Evolutionary conservation across 495 filamentous ascomycete genomes (phyloP).

Genomic region (Aeminium ludgeri): DNA sequence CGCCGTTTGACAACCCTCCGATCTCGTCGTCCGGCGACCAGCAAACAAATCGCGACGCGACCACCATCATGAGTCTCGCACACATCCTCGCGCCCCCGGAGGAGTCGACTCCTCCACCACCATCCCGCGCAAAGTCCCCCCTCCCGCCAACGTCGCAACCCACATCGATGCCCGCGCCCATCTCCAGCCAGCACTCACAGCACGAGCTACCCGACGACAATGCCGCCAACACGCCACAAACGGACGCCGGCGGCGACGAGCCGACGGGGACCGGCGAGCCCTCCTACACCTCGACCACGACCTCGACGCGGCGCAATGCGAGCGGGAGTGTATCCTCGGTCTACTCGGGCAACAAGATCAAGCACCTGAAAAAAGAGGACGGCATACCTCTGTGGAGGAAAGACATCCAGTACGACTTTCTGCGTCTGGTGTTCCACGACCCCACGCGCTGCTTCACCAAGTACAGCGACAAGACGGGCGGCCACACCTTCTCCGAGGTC

Average conservation of each 20-base stretch:
- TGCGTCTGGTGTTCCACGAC: constrained; percentile 81
- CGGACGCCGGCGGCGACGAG: constrained; percentile 27
- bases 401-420: constrained; percentile 94
- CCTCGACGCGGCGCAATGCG: constrained; percentile 46
- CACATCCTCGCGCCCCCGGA: too few relatives aligned
- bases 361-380: constrained; percentile 94
- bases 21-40: too few relatives aligned
- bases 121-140: too few relatives aligned
- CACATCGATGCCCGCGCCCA: too few relatives aligned
- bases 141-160: too few relatives aligned
- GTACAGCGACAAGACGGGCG: constrained; percentile 49
- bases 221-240: constrained; percentile 27
- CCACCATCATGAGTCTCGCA: too few relatives aligned
- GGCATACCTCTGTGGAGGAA: constrained; percentile 91
- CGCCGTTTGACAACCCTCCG: too few relatives aligned
- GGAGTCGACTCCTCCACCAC: too few relatives aligned
- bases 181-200: too few relatives aligned
- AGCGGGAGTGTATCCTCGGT: constrained; percentile 51
- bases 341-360: constrained; percentile 80
- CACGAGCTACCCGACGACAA: too few relatives aligned
- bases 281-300: constrained; percentile 35
- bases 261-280: constrained; percentile 30
- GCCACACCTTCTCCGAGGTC: constrained; percentile 81
- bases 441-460: constrained; percentile 75
- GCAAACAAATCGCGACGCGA: too few relatives aligned